Base-by-base conservation (phyloP, 2,329 filamentous ascomycete species). In the Uncinocarpus reesii region DNA sequence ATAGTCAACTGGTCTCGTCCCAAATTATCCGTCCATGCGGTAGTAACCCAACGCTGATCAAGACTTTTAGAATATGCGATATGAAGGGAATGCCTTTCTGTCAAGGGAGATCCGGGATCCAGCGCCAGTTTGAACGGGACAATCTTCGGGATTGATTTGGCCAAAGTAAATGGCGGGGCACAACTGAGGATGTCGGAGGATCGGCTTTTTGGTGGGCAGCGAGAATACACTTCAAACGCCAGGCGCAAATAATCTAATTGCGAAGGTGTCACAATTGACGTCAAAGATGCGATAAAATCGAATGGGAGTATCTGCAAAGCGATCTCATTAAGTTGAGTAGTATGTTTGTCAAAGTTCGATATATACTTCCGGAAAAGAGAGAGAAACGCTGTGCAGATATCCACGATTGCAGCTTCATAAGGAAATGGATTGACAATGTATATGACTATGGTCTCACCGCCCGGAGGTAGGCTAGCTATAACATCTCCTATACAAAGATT, bases 391-490 rank as follows among this genome's bases (percentile, higher is more conserved):
- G 72, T 69, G 54, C 76, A 80, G 2, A 80, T 66, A 52, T 78
- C 72, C 61, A 52, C 70, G 18, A 68, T 56, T 28, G 71, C 69
- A 15, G 68, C 65, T 18, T 69, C 62, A 41, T 66, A 62, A 4
- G 64, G 58, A 49, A 78, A 79, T 1, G 77, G 75, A 55, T 79
- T 74, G 42, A 81, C 59, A 48, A 81, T 73, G 57, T 79, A 81
- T 40, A 81, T 66, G 28, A 81, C 72, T 37, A 76, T 66, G 52
- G 67, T 75, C 11, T 67, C 62, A 7, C 58, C 60, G 26, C 54
- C 60, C 10, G 60, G 56, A 13, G 65, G 52, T 23, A 59, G 54
- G 31, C 62, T 61, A 2, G 64, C 57, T 20, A 71, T 57, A 42
- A 63, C 59, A 11, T 52, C 57, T 16, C 65, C 68, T 68, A 24